phyloP scores from a whole-genome alignment of 2,329 filamentous ascomycete genomes.

The Capronia epimyces region DNA sequence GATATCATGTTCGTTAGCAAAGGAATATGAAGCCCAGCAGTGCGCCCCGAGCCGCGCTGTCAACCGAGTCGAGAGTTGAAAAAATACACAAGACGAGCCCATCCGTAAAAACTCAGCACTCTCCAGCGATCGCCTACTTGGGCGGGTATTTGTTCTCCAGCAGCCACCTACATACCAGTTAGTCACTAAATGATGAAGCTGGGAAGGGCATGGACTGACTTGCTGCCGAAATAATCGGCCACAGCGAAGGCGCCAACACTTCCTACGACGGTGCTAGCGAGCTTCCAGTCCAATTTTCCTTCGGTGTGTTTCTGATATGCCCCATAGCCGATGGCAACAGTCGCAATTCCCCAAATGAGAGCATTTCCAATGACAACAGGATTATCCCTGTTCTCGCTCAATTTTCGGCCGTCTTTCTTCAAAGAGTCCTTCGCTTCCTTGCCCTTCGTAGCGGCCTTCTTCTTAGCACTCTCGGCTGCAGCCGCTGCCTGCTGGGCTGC shows the following conservation, averaged over 20 bases:
- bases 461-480: conserved; percentile 33
- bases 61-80: conserved; percentile 22
- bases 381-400: conserved; percentile 41
- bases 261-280: conserved; percentile 41
- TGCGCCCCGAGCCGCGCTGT: conserved; percentile 18
- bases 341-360: conserved; percentile 38
- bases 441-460: conserved; percentile 29
- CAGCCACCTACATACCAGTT: conserved; percentile 40
- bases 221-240: conserved; percentile 47
- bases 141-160: conserved; percentile 48
- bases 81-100: conserved; percentile 11
- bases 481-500: conserved; percentile 27
- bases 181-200: not conserved
- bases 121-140: conserved; percentile 34
- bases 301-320: conserved; percentile 44
- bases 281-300: conserved; percentile 44
- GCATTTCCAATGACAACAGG: conserved; percentile 46
- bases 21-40: conserved; percentile 14
- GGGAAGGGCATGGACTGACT: conserved; percentile 36
- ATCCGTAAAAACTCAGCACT: not conserved
- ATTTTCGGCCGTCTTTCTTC: conserved; percentile 29
- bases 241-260: conserved; percentile 42
- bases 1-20: conserved; percentile 25
- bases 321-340: conserved; percentile 43
- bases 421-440: conserved; percentile 30